Evolutionary conservation across 2,329 filamentous ascomycete species (phyloP).

Genomic region (Fusarium longipes): DNA sequence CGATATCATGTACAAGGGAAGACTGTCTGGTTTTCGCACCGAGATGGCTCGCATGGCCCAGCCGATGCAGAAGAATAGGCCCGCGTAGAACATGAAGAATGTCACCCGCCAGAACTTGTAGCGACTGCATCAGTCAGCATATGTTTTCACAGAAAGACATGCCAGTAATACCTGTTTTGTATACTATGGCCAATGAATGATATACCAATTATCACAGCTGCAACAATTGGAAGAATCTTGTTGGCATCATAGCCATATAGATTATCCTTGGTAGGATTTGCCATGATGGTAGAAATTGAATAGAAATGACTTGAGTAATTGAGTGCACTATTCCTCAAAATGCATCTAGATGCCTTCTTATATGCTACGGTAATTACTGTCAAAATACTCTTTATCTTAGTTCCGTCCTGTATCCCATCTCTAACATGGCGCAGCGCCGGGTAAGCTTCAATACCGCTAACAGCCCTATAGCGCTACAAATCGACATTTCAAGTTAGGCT

Average conservation of each 20-base stretch:
- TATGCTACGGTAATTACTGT: background rate
- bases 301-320: background rate
- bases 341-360: background rate
- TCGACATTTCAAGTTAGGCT: slow-evolving; percentile 29
- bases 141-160: accelerated
- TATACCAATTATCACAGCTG: slow-evolving; percentile 34
- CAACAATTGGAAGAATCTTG: slow-evolving; percentile 37
- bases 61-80: slow-evolving; percentile 39
- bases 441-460: background rate
- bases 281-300: slow-evolving; percentile 7
- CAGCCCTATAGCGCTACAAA: slow-evolving; percentile 37
- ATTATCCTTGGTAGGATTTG: slow-evolving; percentile 35
- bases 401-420: slow-evolving; percentile 7
- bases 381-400: background rate
- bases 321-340: background rate
- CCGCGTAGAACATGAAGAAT: slow-evolving; percentile 45
- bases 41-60: slow-evolving; percentile 40
- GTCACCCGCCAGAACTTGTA: slow-evolving; percentile 45
- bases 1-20: slow-evolving; percentile 42
- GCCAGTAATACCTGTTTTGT: slow-evolving; percentile 27
- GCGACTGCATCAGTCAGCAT: slow-evolving; percentile 19
- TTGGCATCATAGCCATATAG: slow-evolving; percentile 44
- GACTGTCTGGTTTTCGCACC: slow-evolving; percentile 35
- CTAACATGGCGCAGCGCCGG: slow-evolving; percentile 20
- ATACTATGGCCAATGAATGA: slow-evolving; percentile 31